Base-by-base conservation (phyloP, 805 yeast genomes). In the Starmerella apicola region DNA sequence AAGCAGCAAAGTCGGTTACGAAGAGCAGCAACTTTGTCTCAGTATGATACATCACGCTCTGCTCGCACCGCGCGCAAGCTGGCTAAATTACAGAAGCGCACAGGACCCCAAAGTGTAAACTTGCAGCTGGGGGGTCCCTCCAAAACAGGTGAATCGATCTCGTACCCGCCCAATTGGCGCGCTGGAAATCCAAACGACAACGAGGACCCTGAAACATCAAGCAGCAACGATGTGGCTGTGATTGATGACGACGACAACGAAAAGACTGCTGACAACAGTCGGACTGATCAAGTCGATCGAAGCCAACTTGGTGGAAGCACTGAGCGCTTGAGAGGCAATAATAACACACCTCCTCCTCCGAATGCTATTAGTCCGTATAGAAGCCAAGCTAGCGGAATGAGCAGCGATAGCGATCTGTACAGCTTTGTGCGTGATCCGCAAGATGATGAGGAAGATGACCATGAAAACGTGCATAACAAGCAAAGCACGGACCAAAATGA, bases 1-100 rank as follows among this genome's bases (percentile, higher is more conserved):
- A 81, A 80, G 53, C 56, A 73, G 43, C 81, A 86, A 56, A 80
- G 76, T 58, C 73, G 74, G 54, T 76, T 85, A 80, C 73, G 98
- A 52, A 67, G 95, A 44, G 74, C 85, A 0, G 76, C 79, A 7
- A 54, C 78, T 37, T 76, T 80, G 18, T 78, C 78, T 1, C 58
- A 71, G 27, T 62, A 70, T 12, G 57, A 52, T 16, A 38, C 55
- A 4, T 32, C 5, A 16, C 31, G 24, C 23, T 15, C 22, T 19
- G 23, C 25, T 3, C 40, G 35, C 20, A 34, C 30, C 34, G 24
- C n/a, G 18, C 34, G 31, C 23, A 22, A 29, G 12, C 26, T 10
- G 23, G 15, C 15, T 5, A n/a, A n/a, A n/a, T n/a, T n/a, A n/a
- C n/a, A n/a, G n/a, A n/a, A n/a, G n/a, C n/a, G n/a, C n/a, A n/a